Percentiles rank a stretch among this genome's conserved stretches.
Conservation (phyloP, 23 red algal species). For the Gracilaria domingensis region DNA sequence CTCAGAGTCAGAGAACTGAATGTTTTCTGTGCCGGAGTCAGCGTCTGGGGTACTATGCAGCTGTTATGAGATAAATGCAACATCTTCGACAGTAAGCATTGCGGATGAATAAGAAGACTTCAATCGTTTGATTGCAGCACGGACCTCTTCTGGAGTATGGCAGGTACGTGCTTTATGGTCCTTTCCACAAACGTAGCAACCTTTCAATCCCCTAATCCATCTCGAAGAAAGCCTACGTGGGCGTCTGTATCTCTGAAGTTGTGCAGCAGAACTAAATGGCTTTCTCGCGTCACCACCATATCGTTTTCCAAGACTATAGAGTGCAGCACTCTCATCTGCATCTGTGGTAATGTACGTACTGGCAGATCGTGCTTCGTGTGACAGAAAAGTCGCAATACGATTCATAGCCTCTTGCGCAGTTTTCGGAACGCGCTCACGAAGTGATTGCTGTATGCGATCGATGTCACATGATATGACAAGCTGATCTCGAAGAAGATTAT, state of each 20-base stretch:
- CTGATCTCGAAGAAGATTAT: constrained; percentile 27
- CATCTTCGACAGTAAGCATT: constrained; percentile 16
- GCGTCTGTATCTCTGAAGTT: background rate
- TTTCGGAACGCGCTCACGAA: constrained; percentile 21
- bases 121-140: constrained; percentile 24
- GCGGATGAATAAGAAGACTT: background rate
- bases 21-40: background rate
- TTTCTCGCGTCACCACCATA: constrained; percentile 19
- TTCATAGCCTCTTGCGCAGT: constrained; percentile 22
- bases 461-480: constrained; percentile 18
- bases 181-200: constrained; percentile 26
- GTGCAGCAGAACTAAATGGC: background rate
- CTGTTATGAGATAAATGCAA: background rate
- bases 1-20: background rate
- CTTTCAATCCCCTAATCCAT: constrained; percentile 34
- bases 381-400: constrained; percentile 36
- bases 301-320: background rate
- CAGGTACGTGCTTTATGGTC: background rate
- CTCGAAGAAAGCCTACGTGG: background rate
- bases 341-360: background rate
- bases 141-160: constrained; percentile 24
- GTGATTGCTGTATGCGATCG: constrained; percentile 9
- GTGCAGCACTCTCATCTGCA: background rate
- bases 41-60: background rate
- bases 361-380: constrained; percentile 10